Evolutionary conservation across 768 basidiomycete species (phyloP).

Genomic region (Rhodosporidiobolus sp.): DNA sequence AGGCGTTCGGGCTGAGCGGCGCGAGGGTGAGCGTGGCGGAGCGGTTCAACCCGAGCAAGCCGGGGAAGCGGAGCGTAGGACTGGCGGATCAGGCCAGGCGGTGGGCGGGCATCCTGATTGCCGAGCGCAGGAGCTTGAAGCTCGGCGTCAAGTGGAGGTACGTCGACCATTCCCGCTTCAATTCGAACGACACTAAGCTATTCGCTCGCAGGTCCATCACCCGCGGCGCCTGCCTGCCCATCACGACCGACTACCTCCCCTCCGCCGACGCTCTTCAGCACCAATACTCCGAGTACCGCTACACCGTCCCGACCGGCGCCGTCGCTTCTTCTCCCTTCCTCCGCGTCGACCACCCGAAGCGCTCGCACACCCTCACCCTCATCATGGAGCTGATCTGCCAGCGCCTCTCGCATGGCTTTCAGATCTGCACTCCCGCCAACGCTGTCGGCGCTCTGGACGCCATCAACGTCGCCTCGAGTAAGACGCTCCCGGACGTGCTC

Average conservation of each 20-base stretch:
- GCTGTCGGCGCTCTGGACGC: conserved; percentile 52
- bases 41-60: conserved; percentile 37
- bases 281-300: conserved; percentile 57
- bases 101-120: conserved; percentile 79
- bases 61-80: conserved; percentile 36
- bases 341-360: conserved; percentile 56
- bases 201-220: conserved; percentile 26
- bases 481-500: conserved; percentile 48
- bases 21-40: conserved; percentile 17
- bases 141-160: conserved; percentile 84
- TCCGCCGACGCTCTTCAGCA: conserved; percentile 45
- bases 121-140: conserved; percentile 68
- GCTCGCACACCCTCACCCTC: conserved; percentile 48
- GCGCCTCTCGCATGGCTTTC: conserved; percentile 87
- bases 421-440: conserved; percentile 71
- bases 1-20: conserved; percentile 8
- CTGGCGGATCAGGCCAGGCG: conserved; percentile 58
- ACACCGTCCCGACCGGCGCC: conserved; percentile 77
- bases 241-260: conserved; percentile 87
- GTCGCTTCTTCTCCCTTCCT: conserved; percentile 87
- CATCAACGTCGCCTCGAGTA: conserved; percentile 19
- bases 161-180: conserved; percentile 48
- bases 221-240: conserved; percentile 63
- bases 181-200: background rate
- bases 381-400: conserved; percentile 91